These are phyloP conservation scores for Moesziomyces sp. DNA, from an alignment of 1,284 basidiomycete genomes.

Conservation along the genomic window DNA sequence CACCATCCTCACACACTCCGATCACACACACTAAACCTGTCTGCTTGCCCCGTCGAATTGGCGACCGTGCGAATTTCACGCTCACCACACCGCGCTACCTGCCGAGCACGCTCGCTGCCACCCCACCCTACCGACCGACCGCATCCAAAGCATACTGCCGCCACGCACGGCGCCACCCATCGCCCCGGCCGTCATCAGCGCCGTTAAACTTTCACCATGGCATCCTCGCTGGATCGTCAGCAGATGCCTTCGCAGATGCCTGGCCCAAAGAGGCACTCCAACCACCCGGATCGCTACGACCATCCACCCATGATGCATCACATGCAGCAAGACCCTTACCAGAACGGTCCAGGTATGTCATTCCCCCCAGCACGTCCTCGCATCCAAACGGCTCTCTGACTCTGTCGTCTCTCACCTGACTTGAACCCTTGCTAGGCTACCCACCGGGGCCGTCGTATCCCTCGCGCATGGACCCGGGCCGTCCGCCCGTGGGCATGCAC, in stretches of 20 bases:
- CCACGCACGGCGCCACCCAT: too few species aligned
- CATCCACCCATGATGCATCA: constrained; percentile 49
- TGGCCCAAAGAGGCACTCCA: constrained; percentile 31
- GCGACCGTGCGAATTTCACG: too few species aligned
- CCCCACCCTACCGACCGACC: too few species aligned
- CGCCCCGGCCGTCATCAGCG: too few species aligned
- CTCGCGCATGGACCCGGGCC: constrained; percentile 30
- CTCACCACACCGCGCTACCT: too few species aligned
- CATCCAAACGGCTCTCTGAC: background rate
- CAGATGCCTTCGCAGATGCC: constrained; percentile 40
- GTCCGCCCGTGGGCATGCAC: constrained; percentile 37
- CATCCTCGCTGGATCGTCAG: constrained; percentile 48
- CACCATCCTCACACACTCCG: too few species aligned
- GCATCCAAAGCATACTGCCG: too few species aligned
- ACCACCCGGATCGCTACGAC: constrained; percentile 46
- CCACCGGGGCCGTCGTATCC: constrained; percentile 39
- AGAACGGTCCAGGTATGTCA: constrained; percentile 41
- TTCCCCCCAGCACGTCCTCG: too few species aligned
- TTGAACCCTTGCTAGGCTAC: constrained; percentile 19
- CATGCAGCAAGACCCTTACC: constrained; percentile 40
- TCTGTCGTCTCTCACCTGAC: background rate
- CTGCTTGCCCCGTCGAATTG: too few species aligned
- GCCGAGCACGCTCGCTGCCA: too few species aligned
- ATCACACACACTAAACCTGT: too few species aligned
- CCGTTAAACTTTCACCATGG: constrained; percentile 18